These are phyloP conservation scores for Scutellaria baicalensis DNA, from an alignment of 257 asterid genomes.

Conservation along the genomic window DNA sequence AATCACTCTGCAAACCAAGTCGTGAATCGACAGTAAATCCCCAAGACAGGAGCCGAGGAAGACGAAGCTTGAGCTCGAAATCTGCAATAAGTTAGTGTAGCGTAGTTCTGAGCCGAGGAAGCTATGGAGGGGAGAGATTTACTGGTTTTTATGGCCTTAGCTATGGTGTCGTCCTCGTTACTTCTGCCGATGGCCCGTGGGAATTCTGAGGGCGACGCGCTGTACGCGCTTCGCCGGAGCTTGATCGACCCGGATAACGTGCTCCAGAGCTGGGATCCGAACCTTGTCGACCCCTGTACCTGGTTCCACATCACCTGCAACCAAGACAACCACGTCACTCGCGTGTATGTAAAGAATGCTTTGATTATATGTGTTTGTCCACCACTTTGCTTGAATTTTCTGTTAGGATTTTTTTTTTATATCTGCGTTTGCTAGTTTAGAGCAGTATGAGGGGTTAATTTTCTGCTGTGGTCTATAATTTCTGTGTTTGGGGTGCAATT, in stretches of 20 bases:
- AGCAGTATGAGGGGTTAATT: not conserved
- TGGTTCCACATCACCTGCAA: conserved; percentile 65
- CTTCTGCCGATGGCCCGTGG: conserved; percentile 25
- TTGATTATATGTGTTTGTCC: not conserved
- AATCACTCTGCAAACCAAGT: conserved; percentile 5
- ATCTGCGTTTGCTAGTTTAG: not conserved
- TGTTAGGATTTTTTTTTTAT: not conserved
- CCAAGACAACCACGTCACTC: conserved; percentile 52
- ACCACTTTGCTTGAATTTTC: not conserved
- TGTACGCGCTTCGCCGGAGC: conserved; percentile 45
- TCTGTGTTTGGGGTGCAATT: not conserved
- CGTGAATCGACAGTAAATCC: not conserved
- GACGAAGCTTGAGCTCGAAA: not conserved
- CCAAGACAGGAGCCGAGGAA: not conserved
- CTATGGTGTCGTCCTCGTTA: conserved; percentile 15
- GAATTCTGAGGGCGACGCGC: conserved; percentile 61
- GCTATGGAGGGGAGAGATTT: conserved; percentile 33
- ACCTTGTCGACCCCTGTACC: conserved; percentile 51
- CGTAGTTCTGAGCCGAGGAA: not conserved
- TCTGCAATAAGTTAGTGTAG: not conserved
- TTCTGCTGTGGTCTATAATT: not conserved
- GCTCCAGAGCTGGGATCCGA: conserved; percentile 70
- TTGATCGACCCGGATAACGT: conserved; percentile 49
- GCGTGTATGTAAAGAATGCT: conserved; percentile 33
- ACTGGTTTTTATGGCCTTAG: conserved; percentile 19